Evolutionary conservation across 108 stramenopile species (phyloP).

Genomic region (Cyclotella cryptica): DNA sequence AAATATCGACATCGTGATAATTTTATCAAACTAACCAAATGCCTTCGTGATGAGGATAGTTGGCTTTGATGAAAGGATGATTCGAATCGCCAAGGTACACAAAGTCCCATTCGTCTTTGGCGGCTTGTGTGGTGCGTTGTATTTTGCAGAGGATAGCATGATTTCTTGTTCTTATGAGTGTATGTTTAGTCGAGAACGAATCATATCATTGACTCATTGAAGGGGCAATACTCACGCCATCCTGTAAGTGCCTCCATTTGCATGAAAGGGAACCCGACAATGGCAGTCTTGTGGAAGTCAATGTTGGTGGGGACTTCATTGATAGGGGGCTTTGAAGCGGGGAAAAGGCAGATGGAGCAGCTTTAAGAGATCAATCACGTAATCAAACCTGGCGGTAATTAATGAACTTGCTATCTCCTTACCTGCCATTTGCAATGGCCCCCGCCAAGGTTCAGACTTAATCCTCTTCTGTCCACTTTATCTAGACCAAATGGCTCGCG

Average conservation of each 20-base stretch:
- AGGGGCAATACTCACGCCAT: constrained; percentile 24
- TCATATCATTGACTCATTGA: background rate
- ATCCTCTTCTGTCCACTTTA: background rate
- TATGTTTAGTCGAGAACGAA: background rate
- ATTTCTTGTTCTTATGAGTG: too few relatives aligned
- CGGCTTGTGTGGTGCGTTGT: background rate
- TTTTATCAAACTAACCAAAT: constrained; percentile 26
- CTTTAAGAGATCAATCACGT: too few relatives aligned
- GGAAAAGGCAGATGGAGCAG: background rate
- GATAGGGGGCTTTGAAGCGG: constrained; percentile 11
- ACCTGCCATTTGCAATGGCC: constrained; percentile 44
- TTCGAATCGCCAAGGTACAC: constrained; percentile 32
- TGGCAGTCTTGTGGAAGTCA: constrained; percentile 49
- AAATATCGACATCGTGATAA: background rate
- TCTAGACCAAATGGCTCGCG: background rate
- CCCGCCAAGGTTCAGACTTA: constrained; percentile 33
- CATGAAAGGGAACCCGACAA: constrained; percentile 50
- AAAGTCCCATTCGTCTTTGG: constrained; percentile 55
- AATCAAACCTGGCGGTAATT: too few relatives aligned
- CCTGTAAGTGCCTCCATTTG: constrained; percentile 61
- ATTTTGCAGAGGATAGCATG: too few relatives aligned
- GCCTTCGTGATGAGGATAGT: constrained; percentile 59
- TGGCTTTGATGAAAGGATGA: constrained; percentile 59
- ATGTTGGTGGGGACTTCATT: constrained; percentile 33
- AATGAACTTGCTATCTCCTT: background rate